Evolutionary conservation across 352 stramenopile genomes (phyloP), one percentile per base, ranked within the genome.

Genomic region (Phytophthora kernoviae): DNA sequence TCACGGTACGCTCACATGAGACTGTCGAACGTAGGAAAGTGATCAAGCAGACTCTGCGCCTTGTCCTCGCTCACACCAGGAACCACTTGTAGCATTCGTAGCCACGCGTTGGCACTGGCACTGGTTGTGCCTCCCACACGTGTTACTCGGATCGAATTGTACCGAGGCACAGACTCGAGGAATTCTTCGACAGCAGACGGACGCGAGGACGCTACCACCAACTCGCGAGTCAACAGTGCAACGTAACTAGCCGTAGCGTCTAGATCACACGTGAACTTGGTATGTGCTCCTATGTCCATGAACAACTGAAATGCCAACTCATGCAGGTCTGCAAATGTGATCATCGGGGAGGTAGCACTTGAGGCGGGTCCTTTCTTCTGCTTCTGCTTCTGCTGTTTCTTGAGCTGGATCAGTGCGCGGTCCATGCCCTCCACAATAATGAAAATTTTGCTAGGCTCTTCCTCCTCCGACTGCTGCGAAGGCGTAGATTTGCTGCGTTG

Each of bases 81-180:
- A n/a, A 92, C 80, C 18, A 87, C 81, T 57, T 88, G 82, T 15
- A 92, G 72, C 82, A 92, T 92, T n/a, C 80, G 82, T 11, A 92
- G 62, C 82, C 82, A 92, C 21, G 78, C 59, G 32, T 90, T 92
- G 5, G 76, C 71, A 47, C 72, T 79, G 0, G 18, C 39, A 56
- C 84, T 90, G 10, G 58, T 59, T 36, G 75, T 90, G 11, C 37
- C 77, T 5, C 80, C 80, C 0, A 37, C 50, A 7, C 56, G 50
- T 2, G 70, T 81, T 2, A 90, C 78, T 20, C 82, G 78, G 37
- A 91, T 84, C 20, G 81, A 86, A 24, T 83, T 76, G n/a, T 77
- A 55, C 5, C 82, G 77, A 34, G 75, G 76, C 1, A 85, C 71
- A 10, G 67, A 75, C 32, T 91, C 82, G 15, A 91, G 53, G 17